Evolutionary conservation across 2,329 filamentous ascomycete genomes (phyloP), one percentile per base, ranked within the genome.

Genomic region (Scortechinia acanthostroma): DNA sequence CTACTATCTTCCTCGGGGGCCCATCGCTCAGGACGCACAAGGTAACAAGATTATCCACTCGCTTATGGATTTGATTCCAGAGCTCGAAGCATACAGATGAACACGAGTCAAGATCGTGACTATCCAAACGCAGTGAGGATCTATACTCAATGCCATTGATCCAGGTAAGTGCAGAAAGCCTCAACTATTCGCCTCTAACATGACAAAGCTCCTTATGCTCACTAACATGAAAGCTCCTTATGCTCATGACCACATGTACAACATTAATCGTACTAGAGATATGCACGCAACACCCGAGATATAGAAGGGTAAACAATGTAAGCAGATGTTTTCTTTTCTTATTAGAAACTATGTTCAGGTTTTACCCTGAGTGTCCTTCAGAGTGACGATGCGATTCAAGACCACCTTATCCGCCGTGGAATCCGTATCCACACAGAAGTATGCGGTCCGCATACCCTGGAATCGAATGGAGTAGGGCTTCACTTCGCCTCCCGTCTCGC

Each of bases 371-470:
- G n/a, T n/a, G n/a, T 85, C 80, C 61, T 82, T 82, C 57, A 85
- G 59, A 37, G 73, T 77, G 28, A 85, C 80, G 53, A 86, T 84
- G 46, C 80, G 70, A 58, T 85, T 85, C 44, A 85, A 58, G 46
- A 85, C 72, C 49, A 83, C 63, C 50, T 71, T 76, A 4, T 75
- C 76, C 6, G 60, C 63, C 5, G 62, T 66, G 4, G 72, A 73
- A 48, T 81, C 77, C 43, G 64, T 67, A 55, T 84, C 80, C 47
- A 81, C 67, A 59, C 49, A 70, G 55, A 82, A 83, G 54, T 80
- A 83, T 2, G 74, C 81, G 21, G 77, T 76, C n/a, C 81, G 67
- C 63, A 85, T 67, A 1, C 75, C 81, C 63, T 85, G 81, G 64
- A 86, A 85, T 20, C 81, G 64, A 2, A 84, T 73, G 20, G 61